phyloP scores from a whole-genome alignment of 75 land plant species.

The Gnetum montanum region DNA sequence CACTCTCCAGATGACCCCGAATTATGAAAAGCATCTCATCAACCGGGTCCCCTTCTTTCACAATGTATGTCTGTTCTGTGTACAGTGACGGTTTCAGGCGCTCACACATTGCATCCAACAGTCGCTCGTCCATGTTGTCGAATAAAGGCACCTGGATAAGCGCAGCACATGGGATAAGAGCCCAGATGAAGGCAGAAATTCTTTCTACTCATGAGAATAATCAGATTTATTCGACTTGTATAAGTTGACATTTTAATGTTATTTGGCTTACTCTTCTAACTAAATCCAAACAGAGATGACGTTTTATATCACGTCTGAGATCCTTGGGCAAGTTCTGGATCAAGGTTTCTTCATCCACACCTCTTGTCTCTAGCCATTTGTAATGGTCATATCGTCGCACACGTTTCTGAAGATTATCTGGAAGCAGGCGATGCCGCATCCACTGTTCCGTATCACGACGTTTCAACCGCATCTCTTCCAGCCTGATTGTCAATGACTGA shows the following conservation, averaged over 20 bases:
- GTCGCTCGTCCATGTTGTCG: constrained; percentile 66
- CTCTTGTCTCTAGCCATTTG: constrained; percentile 91
- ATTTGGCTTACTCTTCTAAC: constrained; percentile 51
- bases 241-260: too few species aligned
- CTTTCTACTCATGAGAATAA: too few species aligned
- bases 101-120: constrained; percentile 87
- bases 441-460: constrained; percentile 89
- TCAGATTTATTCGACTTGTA: too few species aligned
- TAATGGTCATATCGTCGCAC: constrained; percentile 81
- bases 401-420: constrained; percentile 55
- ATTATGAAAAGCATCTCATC: constrained; percentile 78
- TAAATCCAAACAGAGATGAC: constrained; percentile 79
- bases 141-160: constrained; percentile 55
- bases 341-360: constrained; percentile 77
- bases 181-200: too few species aligned
- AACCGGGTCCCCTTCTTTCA: constrained; percentile 76
- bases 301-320: constrained; percentile 80
- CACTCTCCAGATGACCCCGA: constrained; percentile 57
- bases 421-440: constrained; percentile 90
- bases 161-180: background rate
- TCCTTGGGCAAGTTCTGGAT: constrained; percentile 70
- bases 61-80: constrained; percentile 48
- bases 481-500: constrained; percentile 66
- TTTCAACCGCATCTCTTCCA: constrained; percentile 92
- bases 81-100: constrained; percentile 53